phyloP scores from a whole-genome alignment of 2,329 filamentous ascomycete species.

The Phialophora expanda region DNA sequence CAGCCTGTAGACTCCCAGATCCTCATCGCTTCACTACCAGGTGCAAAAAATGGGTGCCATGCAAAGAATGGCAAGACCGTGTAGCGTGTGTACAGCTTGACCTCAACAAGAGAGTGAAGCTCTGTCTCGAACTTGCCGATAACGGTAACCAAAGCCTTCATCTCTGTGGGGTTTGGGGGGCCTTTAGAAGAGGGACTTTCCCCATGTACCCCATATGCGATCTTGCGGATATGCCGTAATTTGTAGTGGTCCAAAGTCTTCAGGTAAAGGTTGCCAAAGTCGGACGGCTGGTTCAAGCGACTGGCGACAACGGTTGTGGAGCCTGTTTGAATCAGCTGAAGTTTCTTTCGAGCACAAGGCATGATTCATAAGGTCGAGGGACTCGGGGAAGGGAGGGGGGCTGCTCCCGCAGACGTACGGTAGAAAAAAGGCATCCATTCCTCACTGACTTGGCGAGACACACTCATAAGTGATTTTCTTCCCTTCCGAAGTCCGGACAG shows the following conservation, averaged over 20 bases:
- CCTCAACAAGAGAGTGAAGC: background rate
- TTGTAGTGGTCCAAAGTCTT: background rate
- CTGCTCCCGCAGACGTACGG: background rate
- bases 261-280: background rate
- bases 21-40: background rate
- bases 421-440: slow-evolving; percentile 18
- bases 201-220: background rate
- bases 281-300: background rate
- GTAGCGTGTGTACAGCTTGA: background rate
- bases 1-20: background rate
- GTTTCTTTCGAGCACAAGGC: background rate
- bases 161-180: background rate
- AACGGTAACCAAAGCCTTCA: background rate
- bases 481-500: background rate
- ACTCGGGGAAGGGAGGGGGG: too few species aligned
- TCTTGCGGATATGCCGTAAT: background rate
- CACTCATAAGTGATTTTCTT: slow-evolving; percentile 3
- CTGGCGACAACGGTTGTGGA: background rate
- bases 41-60: background rate
- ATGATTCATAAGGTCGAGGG: background rate
- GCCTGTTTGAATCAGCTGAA: background rate
- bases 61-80: background rate
- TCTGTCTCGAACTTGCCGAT: background rate
- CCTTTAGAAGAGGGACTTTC: background rate
- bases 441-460: slow-evolving; percentile 12